phyloP scores from a whole-genome alignment of 305 asterid species.

The Galium porrigens region DNA sequence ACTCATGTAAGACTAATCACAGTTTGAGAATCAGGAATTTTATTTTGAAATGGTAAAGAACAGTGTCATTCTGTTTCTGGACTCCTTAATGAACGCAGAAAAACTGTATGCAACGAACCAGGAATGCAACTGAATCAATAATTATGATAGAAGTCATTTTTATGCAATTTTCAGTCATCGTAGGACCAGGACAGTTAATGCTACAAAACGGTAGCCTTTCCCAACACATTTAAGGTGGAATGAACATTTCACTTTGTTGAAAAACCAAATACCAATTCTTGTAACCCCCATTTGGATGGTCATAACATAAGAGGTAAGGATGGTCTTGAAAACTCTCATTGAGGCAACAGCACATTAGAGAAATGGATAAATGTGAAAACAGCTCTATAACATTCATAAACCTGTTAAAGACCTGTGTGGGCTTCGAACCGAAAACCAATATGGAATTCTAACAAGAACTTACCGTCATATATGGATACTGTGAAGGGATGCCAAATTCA shows the following conservation, averaged over 20 bases:
- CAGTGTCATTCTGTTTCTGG: background rate
- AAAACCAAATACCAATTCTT: background rate
- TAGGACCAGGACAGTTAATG: background rate
- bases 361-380: background rate
- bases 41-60: background rate
- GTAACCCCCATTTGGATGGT: background rate
- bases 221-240: background rate
- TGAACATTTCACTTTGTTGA: background rate
- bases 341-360: background rate
- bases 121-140: background rate
- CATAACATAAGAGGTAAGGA: background rate
- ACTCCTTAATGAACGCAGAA: background rate
- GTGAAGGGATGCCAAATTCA: constrained; percentile 88
- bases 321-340: background rate
- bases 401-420: background rate
- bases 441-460: constrained; percentile 10
- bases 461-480: constrained; percentile 87
- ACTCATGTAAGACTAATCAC: background rate
- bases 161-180: background rate
- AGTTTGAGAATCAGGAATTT: background rate
- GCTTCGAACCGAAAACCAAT: background rate
- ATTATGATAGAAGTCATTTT: background rate
- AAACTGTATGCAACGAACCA: background rate
- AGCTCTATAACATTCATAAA: background rate
- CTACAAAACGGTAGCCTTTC: background rate